Base-by-base conservation (phyloP, 2,329 filamentous ascomycete species). In the Fusarium sp. region DNA sequence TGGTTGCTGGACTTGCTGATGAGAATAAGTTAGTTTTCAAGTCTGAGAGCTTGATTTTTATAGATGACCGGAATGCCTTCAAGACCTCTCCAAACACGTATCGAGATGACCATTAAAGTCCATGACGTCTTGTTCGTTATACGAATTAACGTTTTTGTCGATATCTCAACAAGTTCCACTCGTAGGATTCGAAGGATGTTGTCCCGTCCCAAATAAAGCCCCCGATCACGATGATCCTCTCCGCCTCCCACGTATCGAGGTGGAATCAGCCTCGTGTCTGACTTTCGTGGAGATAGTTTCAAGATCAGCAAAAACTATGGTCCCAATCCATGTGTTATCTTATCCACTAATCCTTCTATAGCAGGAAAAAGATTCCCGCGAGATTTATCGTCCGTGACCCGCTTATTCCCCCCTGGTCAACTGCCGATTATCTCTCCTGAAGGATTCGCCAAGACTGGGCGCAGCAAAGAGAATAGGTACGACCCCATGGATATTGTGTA, bases 361-460 rank as follows among this genome's bases (percentile, higher is more conserved):
- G 12, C 12, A 19, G 25, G 4, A 26, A 41, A 25, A 41, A 4
- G 10, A 51, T 19, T 10, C 12, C 48, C 18, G 31, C 25, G 30
- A 14, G 39, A 18, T 19, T 41, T 41, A 41, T 16, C 31, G 21
- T n/a, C 31, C 49, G 21, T 51, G 23, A 25, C 18, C 18, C 14
- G 49, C 21, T 39, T 25, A 25, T 14, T n/a, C 14, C 10, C 31
- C 31, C 49, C 10, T 10, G 49, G n/a, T 9, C 23, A 41, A 51
- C 49, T 26, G 49, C 9, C 18, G 31, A 51, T 51, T 37, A 37
- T n/a, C 8, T 34, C 48, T 34, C 34, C 23, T 26, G 13, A 41
- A 26, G 49, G 49, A 51, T 51, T 37, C 13, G 31, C 49, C 49
- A 51, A 51, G 49, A 13, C 23, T 10, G 25, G 31, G 48, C 31